These are phyloP conservation scores for Calonectria henricotiae DNA, from an alignment of 2,329 filamentous ascomycete species.

Conservation along the genomic window DNA sequence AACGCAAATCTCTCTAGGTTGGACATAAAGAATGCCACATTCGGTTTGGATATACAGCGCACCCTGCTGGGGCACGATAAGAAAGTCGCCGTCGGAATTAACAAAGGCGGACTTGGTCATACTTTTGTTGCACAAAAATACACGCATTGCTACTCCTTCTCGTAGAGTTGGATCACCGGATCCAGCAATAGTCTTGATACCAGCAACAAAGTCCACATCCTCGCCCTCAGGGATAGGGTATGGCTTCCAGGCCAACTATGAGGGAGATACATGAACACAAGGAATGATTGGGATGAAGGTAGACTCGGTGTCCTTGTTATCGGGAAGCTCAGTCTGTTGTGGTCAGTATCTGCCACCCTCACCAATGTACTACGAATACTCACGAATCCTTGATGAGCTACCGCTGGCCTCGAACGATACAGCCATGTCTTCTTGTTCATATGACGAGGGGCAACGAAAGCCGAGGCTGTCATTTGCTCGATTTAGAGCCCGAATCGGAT, in stretches of 20 bases:
- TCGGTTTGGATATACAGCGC: conserved; percentile 79
- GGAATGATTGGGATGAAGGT: conserved; percentile 42
- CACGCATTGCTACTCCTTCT: conserved; percentile 65
- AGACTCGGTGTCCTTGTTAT: conserved; percentile 35
- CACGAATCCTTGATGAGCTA: conserved; percentile 50
- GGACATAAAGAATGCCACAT: conserved; percentile 75
- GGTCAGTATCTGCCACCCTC: background rate
- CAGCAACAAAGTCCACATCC: conserved; percentile 64
- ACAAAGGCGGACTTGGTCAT: conserved; percentile 67
- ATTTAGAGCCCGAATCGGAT: conserved; percentile 59
- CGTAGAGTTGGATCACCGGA: conserved; percentile 65
- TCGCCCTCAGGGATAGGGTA: conserved; percentile 29
- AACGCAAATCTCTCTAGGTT: conserved; percentile 78
- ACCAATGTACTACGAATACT: background rate
- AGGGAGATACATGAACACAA: conserved; percentile 41
- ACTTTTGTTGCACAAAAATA: conserved; percentile 63
- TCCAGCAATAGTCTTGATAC: conserved; percentile 65
- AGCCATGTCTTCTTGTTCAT: conserved; percentile 53
- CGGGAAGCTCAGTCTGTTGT: background rate
- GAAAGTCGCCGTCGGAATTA: conserved; percentile 77
- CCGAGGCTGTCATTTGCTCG: conserved; percentile 62
- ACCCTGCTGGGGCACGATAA: conserved; percentile 78
- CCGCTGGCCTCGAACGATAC: conserved; percentile 50
- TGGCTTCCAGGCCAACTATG: conserved; percentile 43
- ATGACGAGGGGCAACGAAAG: conserved; percentile 52